Evolutionary conservation across 164 flowering plant species (phyloP).

Genomic region (Stephania yunnanensis): DNA sequence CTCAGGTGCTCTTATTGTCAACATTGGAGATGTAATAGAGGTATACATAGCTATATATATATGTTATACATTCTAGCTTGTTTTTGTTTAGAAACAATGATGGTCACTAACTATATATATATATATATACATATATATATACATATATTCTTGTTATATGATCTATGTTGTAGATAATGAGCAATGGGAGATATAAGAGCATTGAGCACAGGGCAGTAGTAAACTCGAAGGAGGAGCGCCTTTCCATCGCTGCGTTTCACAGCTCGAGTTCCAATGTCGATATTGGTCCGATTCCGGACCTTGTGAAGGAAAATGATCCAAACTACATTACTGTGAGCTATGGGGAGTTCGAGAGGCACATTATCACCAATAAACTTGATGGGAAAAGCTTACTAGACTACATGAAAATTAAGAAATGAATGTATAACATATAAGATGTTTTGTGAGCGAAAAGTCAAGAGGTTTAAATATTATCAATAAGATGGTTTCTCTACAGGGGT

Average conservation of each 20-base stretch:
- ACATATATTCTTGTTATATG: no score
- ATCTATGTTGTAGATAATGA: background rate
- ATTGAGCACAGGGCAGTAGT: conserved; percentile 8
- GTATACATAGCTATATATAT: background rate
- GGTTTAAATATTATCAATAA: no score
- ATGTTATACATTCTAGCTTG: no score
- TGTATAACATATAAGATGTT: no score
- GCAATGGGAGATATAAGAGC: background rate
- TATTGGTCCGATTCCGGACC: no score
- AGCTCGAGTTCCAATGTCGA: no score
- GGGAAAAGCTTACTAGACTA: conserved; percentile 22
- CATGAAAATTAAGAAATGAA: no score
- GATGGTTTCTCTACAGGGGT: no score
- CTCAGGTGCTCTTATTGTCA: background rate
- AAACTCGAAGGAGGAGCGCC: conserved; percentile 5
- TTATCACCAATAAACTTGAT: conserved; percentile 25
- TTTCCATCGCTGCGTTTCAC: conserved; percentile 12
- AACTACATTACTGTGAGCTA: background rate
- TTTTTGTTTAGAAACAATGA: no score
- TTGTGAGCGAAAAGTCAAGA: no score
- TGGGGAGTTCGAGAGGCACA: background rate
- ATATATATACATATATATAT: no score
- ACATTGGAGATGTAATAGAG: conserved; percentile 1
- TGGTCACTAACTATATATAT: no score
- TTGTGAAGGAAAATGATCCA: background rate